Conservation (phyloP, 2,329 filamentous ascomycete genomes). For the Gaeumannomyces sp. region DNA sequence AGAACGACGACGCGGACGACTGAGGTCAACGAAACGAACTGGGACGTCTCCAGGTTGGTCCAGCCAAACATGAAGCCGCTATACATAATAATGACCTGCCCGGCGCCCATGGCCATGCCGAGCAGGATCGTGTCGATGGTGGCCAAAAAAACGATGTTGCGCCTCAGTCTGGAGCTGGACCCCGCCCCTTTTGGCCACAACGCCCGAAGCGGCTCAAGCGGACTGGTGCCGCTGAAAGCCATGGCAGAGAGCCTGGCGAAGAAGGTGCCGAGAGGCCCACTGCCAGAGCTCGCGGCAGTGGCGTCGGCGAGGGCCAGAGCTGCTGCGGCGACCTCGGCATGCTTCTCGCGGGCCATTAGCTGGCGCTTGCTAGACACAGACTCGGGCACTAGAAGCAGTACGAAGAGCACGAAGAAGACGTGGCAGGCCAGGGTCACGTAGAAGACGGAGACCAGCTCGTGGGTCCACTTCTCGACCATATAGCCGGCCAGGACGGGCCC, state of each 20-base stretch:
- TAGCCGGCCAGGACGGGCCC: conserved; percentile 79
- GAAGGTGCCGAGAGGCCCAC: conserved; percentile 18
- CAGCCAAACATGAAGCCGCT: conserved; percentile 74
- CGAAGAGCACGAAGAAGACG: conserved; percentile 63
- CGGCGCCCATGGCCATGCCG: conserved; percentile 72
- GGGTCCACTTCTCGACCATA: conserved; percentile 67
- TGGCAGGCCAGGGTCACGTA: conserved; percentile 73
- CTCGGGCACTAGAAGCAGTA: conserved; percentile 71
- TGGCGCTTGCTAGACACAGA: conserved; percentile 73
- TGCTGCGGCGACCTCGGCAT: conserved; percentile 26
- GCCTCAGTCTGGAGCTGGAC: conserved; percentile 56
- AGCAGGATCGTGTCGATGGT: conserved; percentile 77
- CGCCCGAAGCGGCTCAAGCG: conserved; percentile 71
- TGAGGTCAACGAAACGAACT: conserved; percentile 77
- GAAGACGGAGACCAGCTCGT: conserved; percentile 70
- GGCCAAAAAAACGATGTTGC: conserved; percentile 78
- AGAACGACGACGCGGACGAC: conserved; percentile 69
- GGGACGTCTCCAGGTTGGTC: conserved; percentile 72
- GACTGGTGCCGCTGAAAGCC: conserved; percentile 40
- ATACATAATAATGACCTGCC: conserved; percentile 80
- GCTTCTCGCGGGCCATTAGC: conserved; percentile 61
- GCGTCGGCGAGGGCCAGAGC: neutral
- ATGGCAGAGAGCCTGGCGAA: conserved; percentile 30
- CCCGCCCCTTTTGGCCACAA: conserved; percentile 64
- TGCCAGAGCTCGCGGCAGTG: neutral